Evolutionary conservation across 495 filamentous ascomycete species (phyloP).

Genomic region (Podospora tetraspora): DNA sequence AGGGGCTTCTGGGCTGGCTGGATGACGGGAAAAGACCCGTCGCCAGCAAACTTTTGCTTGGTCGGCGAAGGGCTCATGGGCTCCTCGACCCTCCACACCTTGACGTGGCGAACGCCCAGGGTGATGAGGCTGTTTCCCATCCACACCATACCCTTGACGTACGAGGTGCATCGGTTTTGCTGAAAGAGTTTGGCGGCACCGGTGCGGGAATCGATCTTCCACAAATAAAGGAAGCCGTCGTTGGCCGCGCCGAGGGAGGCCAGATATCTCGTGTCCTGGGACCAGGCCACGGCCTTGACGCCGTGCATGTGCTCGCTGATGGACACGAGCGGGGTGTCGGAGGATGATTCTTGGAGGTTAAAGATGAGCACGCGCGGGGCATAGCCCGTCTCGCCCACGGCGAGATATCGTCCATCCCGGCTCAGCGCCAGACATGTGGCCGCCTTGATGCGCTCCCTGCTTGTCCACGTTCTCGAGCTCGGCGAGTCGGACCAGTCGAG

Average conservation of each 20-base stretch:
- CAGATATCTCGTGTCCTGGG: constrained; percentile 76
- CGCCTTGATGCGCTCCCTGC: constrained; percentile 87
- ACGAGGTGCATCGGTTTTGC: constrained; percentile 88
- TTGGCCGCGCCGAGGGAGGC: constrained; percentile 83
- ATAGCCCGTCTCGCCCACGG: constrained; percentile 94
- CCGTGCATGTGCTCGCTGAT: constrained; percentile 88
- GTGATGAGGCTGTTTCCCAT: constrained; percentile 60
- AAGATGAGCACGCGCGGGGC: constrained; percentile 88
- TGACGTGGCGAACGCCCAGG: constrained; percentile 84
- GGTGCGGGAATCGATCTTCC: constrained; percentile 76
- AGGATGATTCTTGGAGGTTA: constrained; percentile 68
- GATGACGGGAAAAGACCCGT: constrained; percentile 30
- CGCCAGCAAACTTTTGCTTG: constrained; percentile 42
- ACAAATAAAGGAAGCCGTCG: constrained; percentile 92
- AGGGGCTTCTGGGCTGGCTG: constrained; percentile 45
- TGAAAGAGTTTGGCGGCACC: constrained; percentile 82
- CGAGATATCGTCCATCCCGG: constrained; percentile 80
- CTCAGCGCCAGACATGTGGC: constrained; percentile 91
- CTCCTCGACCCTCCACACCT: constrained; percentile 83
- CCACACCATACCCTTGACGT: constrained; percentile 81
- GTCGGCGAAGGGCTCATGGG: constrained; percentile 39
- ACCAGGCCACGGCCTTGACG: constrained; percentile 83
- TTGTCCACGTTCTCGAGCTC: constrained; percentile 66
- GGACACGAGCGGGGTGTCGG: constrained; percentile 77
- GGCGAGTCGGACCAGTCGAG: constrained; percentile 55